Percentiles rank a stretch among this genome's conserved stretches.
phyloP scores from a whole-genome alignment of 2,329 filamentous ascomycete species.

The Aspergillus unguis region DNA sequence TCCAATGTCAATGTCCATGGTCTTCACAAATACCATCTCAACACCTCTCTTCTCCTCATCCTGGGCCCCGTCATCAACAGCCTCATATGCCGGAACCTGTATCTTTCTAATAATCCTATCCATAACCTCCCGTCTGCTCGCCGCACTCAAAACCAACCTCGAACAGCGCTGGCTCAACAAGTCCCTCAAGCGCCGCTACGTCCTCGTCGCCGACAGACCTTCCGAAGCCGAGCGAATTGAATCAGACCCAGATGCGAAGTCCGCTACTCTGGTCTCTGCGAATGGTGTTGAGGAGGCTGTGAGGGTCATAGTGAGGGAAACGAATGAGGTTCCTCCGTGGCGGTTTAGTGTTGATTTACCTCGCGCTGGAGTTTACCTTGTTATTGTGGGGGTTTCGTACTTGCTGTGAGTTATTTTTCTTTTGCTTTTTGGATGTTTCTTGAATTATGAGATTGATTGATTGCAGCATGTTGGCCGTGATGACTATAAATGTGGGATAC shows the following conservation, averaged over 20 bases:
- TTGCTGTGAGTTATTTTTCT: conserved; percentile 65
- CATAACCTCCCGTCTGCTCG: conserved; percentile 64
- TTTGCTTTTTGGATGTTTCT: neutral
- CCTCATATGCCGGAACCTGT: conserved; percentile 81
- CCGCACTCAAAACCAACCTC: conserved; percentile 64
- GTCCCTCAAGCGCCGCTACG: conserved; percentile 72
- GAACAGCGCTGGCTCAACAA: conserved; percentile 65
- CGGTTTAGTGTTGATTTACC: conserved; percentile 75
- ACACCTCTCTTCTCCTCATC: conserved; percentile 64
- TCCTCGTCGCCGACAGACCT: conserved; percentile 65
- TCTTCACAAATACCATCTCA: conserved; percentile 54
- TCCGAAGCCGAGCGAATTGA: conserved; percentile 59
- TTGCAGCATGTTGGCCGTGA: conserved; percentile 81
- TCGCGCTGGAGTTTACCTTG: conserved; percentile 66
- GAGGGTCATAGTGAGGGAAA: conserved; percentile 63
- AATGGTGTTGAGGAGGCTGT: conserved; percentile 81
- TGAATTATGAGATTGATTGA: neutral
- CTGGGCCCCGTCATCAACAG: conserved; percentile 71
- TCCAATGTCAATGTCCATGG: conserved; percentile 35
- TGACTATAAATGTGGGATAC: conserved; percentile 85
- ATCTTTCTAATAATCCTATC: conserved; percentile 83
- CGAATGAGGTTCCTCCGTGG: conserved; percentile 62
- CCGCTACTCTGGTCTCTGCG: conserved; percentile 63
- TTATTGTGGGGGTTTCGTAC: conserved; percentile 75
- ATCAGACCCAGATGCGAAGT: conserved; percentile 60